Conservation (phyloP, 345 rosid genomes). For the Durio zibethinus region DNA sequence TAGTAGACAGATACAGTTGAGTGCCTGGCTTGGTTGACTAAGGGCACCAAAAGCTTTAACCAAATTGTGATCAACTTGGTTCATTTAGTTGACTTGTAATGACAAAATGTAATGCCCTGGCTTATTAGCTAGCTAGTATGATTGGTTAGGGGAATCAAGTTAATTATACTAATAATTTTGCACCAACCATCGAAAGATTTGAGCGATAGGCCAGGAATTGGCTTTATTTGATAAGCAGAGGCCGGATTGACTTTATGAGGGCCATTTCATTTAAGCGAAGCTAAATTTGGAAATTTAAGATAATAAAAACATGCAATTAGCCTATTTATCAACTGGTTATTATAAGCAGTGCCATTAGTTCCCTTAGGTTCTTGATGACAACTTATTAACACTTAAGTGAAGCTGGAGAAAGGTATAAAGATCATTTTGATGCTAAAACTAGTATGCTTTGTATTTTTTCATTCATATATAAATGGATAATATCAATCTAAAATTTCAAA, state of each 20-base stretch:
- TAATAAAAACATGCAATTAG: neutral
- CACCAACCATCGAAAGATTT: neutral
- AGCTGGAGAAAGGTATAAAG: too few relatives aligned
- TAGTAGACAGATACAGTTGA: neutral
- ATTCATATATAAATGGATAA: too few relatives aligned
- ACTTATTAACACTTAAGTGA: too few relatives aligned
- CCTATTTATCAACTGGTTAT: too few relatives aligned
- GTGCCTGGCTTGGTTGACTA: neutral
- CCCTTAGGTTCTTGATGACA: too few relatives aligned
- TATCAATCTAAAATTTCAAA: too few relatives aligned
- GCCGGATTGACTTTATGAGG: neutral
- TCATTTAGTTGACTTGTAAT: slow-evolving; percentile 5
- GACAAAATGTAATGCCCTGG: neutral
- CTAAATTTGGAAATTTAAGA: neutral
- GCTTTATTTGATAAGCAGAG: neutral
- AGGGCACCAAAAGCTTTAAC: neutral
- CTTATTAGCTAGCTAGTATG: neutral
- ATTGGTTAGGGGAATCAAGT: neutral
- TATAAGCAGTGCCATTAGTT: too few relatives aligned
- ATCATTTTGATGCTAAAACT: too few relatives aligned
- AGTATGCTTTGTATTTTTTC: too few relatives aligned
- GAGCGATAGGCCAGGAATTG: neutral
- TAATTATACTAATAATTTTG: neutral
- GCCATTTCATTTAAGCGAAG: neutral
- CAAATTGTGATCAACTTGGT: neutral